Percentiles rank a stretch among this genome's conserved stretches.
Conservation (phyloP, 169 alveolate species). For the Cryptosporidium andersoni region DNA sequence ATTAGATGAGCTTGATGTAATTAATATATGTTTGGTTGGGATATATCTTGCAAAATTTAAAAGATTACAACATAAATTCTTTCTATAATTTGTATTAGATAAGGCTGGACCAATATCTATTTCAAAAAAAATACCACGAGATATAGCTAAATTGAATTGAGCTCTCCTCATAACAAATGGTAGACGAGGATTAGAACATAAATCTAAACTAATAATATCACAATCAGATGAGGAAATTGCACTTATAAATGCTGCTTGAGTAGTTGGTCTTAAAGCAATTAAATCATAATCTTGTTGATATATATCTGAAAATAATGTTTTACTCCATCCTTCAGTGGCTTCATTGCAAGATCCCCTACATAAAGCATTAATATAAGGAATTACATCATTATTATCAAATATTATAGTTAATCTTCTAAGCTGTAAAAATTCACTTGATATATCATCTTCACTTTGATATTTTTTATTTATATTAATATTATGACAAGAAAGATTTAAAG, state of each 20-base stretch:
- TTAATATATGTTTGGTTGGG: conserved; percentile 45
- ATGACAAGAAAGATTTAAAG: conserved; percentile 60
- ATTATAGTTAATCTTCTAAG: conserved; percentile 45
- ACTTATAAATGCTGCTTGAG: conserved; percentile 41
- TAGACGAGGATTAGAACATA: conserved; percentile 35
- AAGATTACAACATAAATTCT: conserved; percentile 28
- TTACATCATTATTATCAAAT: conserved; percentile 39
- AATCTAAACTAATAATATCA: conserved; percentile 47
- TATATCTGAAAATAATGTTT: conserved; percentile 39
- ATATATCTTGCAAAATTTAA: conserved; percentile 34
- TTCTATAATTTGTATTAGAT: conserved; percentile 38
- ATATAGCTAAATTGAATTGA: conserved; percentile 49
- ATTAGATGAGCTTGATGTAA: conserved; percentile 23
- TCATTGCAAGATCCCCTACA: conserved; percentile 58
- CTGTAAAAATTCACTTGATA: conserved; percentile 50
- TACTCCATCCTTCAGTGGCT: conserved; percentile 69
- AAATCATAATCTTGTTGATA: conserved; percentile 41
- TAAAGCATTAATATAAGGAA: conserved; percentile 56
- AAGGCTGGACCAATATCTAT: conserved; percentile 30
- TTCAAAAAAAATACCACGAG: conserved; percentile 60
- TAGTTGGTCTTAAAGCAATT: conserved; percentile 61
- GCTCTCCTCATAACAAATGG: conserved; percentile 52
- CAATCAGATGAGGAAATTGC: conserved; percentile 60
- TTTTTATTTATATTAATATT: conserved; percentile 7
- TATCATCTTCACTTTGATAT: conserved; percentile 30